phyloP scores from a whole-genome alignment of 2,329 filamentous ascomycete genomes.

The Camillea tinctor region DNA sequence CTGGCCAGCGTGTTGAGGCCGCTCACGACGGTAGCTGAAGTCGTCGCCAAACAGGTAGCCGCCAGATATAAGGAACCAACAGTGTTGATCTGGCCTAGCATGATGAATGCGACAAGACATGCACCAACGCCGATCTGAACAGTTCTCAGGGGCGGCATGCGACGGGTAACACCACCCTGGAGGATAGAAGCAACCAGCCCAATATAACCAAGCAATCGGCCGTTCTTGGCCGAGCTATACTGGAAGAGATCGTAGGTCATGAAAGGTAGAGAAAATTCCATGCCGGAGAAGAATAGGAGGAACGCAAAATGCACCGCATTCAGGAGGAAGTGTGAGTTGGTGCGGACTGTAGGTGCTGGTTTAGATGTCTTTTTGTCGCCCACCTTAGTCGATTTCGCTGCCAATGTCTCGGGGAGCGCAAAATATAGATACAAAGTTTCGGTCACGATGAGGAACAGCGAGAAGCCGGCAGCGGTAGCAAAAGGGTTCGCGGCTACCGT shows the following conservation, averaged over 20 bases:
- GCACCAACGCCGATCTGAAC: conserved; percentile 77
- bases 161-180: conserved; percentile 86
- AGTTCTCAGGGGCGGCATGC: conserved; percentile 75
- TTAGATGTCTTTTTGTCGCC: conserved; percentile 23
- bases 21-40: conserved; percentile 91
- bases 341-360: conserved; percentile 47
- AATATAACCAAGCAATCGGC: conserved; percentile 83
- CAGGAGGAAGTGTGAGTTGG: conserved; percentile 79
- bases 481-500: conserved; percentile 88
- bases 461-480: conserved; percentile 86
- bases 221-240: conserved; percentile 77
- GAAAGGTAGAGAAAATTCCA: conserved; percentile 97
- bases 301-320: conserved; percentile 88
- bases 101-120: conserved; percentile 75
- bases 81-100: conserved; percentile 69
- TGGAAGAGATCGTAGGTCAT: conserved; percentile 94
- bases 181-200: conserved; percentile 89
- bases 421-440: conserved; percentile 89
- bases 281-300: conserved; percentile 93
- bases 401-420: conserved; percentile 80
- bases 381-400: conserved; percentile 26
- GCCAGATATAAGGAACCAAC: conserved; percentile 74
- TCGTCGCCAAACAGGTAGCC: conserved; percentile 80
- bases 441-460: conserved; percentile 75
- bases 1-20: conserved; percentile 89